A percentile compares a stretch with the other conserved stretches of the same genome.
Conservation (phyloP, 2,329 filamentous ascomycete genomes). For the Paradendryphiella salina region DNA sequence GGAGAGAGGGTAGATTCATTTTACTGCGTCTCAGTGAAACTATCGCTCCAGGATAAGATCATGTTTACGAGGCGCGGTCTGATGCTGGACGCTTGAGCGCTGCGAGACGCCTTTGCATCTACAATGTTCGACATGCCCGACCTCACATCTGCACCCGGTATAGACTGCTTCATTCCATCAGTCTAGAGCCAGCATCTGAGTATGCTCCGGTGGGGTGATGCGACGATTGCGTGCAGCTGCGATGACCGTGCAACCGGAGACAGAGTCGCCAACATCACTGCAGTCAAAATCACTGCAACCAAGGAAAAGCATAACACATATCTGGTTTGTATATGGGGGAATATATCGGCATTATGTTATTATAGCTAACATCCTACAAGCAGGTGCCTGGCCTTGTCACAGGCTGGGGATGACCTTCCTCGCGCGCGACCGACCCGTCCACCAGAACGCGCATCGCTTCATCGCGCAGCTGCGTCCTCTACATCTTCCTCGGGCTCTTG, state of each 20-base stretch:
- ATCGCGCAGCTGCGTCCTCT: not conserved
- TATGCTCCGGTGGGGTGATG: not conserved
- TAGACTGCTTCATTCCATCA: too few species aligned
- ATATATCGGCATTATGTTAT: not conserved
- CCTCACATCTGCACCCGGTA: not conserved
- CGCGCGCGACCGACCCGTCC: not conserved
- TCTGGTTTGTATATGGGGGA: not conserved
- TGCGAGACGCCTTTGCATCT: not conserved
- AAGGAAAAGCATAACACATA: not conserved
- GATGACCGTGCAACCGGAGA: not conserved
- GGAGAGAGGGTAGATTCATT: not conserved
- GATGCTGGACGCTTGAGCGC: not conserved
- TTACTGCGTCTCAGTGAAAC: too few species aligned
- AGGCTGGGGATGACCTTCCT: not conserved
- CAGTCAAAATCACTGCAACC: not conserved
- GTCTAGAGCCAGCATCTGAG: too few species aligned
- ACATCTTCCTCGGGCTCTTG: conserved; percentile 4
- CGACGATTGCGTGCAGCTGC: not conserved
- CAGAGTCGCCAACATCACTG: not conserved
- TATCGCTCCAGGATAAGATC: too few species aligned
- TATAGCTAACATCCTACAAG: not conserved
- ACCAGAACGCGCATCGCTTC: not conserved
- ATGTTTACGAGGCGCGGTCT: too few species aligned
- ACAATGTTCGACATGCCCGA: not conserved
- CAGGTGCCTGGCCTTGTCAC: not conserved